A percentile compares a stretch with the other conserved stretches of the same genome.
phyloP scores from a whole-genome alignment of 2,329 filamentous ascomycete species.

The Monosporascus sp. region DNA sequence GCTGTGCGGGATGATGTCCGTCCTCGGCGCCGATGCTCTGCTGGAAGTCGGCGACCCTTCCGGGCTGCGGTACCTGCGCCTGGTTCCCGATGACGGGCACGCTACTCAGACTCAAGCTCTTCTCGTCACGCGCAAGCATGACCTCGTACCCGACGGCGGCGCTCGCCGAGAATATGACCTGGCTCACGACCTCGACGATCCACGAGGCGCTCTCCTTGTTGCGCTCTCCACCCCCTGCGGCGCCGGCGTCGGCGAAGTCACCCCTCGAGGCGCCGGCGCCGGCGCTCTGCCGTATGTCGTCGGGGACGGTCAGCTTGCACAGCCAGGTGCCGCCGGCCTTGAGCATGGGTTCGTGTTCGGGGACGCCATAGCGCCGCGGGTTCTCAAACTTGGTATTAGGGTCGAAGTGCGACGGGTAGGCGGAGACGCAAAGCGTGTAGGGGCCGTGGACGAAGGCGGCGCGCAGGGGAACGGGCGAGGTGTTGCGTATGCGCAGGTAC shows the following conservation, averaged over 20 bases:
- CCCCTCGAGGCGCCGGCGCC: conserved; percentile 39
- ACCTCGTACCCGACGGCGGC: conserved; percentile 87
- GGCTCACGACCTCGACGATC: conserved; percentile 87
- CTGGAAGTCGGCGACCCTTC: conserved; percentile 72
- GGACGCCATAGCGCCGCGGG: conserved; percentile 66
- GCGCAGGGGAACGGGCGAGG: conserved; percentile 80
- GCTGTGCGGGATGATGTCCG: conserved; percentile 56
- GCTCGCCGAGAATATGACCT: conserved; percentile 88
- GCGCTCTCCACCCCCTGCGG: conserved; percentile 44
- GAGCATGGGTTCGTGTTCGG: conserved; percentile 92
- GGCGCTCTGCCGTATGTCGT: conserved; percentile 65
- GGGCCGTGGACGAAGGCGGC: conserved; percentile 96
- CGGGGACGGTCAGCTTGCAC: conserved; percentile 73
- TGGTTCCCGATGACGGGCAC: conserved; percentile 41
- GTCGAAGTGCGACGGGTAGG: conserved; percentile 78
- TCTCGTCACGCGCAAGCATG: conserved; percentile 77
- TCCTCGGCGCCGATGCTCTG: conserved; percentile 53
- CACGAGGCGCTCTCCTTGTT: conserved; percentile 56
- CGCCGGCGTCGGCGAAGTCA: conserved; percentile 39
- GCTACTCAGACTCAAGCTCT: conserved; percentile 64
- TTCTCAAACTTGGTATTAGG: conserved; percentile 73
- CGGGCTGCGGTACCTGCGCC: conserved; percentile 54
- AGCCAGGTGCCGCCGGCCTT: conserved; percentile 89
- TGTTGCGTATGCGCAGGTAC: conserved; percentile 86
- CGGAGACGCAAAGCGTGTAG: conserved; percentile 82